Conservation (phyloP, 352 stramenopile genomes). For the Globisporangium canariense region DNA sequence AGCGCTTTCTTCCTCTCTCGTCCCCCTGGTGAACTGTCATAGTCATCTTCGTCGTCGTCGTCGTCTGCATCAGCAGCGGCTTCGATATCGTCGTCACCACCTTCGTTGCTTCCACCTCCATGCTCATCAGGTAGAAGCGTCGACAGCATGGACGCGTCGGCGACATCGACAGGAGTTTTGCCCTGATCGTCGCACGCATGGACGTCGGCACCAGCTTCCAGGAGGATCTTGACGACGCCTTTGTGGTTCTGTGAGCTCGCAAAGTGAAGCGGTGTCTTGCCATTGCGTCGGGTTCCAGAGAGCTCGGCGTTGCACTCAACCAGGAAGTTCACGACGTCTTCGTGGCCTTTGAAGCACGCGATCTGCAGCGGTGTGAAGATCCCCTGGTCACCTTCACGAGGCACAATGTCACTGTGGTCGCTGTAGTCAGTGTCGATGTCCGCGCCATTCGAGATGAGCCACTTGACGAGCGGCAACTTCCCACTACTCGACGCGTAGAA, state of each 20-base stretch:
- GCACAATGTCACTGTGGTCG: constrained; percentile 39
- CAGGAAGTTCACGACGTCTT: constrained; percentile 68
- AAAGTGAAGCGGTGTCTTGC: constrained; percentile 74
- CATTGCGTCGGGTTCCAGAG: constrained; percentile 55
- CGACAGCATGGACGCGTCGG: constrained; percentile 37
- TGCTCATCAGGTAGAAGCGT: constrained; percentile 51
- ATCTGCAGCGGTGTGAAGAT: constrained; percentile 83
- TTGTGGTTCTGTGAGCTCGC: constrained; percentile 60
- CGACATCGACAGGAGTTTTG: constrained; percentile 65
- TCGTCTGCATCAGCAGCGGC: constrained; percentile 17
- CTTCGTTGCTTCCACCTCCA: constrained; percentile 14
- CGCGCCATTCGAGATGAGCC: constrained; percentile 78
- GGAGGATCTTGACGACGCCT: constrained; percentile 55
- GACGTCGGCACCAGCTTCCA: constrained; percentile 66
- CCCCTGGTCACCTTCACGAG: constrained; percentile 51
- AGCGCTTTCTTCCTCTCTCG: constrained; percentile 14
- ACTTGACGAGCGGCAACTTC: constrained; percentile 74
- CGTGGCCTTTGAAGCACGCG: constrained; percentile 68
- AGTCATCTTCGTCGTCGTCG: constrained; percentile 35
- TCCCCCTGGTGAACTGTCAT: constrained; percentile 28
- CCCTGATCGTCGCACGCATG: constrained; percentile 59
- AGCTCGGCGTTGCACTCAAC: constrained; percentile 82
- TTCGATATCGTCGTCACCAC: constrained; percentile 17
- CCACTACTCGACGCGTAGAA: constrained; percentile 79
- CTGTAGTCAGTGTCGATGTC: constrained; percentile 85